These are phyloP conservation scores for Alternaria atra DNA, from an alignment of 2,329 filamentous ascomycete genomes.

Conservation along the genomic window DNA sequence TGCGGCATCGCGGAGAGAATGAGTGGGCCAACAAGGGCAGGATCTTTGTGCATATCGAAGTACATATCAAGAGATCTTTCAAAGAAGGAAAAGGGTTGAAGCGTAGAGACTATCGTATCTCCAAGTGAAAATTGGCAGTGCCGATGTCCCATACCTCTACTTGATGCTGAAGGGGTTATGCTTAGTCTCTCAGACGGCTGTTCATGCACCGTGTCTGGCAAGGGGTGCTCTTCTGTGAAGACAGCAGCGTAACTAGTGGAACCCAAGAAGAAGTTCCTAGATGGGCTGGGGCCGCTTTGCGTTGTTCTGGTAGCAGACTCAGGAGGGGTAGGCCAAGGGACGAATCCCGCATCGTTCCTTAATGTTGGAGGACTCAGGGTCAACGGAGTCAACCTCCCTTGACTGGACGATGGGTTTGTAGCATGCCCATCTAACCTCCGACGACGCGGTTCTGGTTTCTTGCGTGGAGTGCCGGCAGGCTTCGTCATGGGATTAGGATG, in stretches of 20 bases:
- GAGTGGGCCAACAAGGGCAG: conserved; percentile 40
- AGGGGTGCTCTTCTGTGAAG: conserved; percentile 41
- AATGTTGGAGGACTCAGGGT: conserved; percentile 40
- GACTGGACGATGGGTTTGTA: conserved; percentile 19
- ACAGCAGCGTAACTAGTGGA: conserved; percentile 50
- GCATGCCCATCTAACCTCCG: conserved; percentile 32
- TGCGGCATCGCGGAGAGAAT: conserved; percentile 44
- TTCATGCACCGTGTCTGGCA: conserved; percentile 43
- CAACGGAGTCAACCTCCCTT: conserved; percentile 34
- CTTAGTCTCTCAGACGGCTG: conserved; percentile 38
- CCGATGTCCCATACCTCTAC: conserved; percentile 32
- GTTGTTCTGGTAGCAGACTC: conserved; percentile 34
- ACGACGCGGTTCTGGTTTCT: conserved; percentile 44
- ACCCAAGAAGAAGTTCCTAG: conserved; percentile 44
- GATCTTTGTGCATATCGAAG: conserved; percentile 38
- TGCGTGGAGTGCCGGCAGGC: conserved; percentile 47
- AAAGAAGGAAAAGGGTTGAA: conserved; percentile 41
- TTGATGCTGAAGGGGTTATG: conserved; percentile 31
- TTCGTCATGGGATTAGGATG: conserved; percentile 51
- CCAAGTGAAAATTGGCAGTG: conserved; percentile 43
- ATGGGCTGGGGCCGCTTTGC: conserved; percentile 31
- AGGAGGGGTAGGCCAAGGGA: conserved; percentile 43
- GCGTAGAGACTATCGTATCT: conserved; percentile 39
- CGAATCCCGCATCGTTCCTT: conserved; percentile 35
- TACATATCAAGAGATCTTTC: conserved; percentile 40